Conservation (phyloP, 106 monocot genomes). For the Dendrobium huoshanense region DNA sequence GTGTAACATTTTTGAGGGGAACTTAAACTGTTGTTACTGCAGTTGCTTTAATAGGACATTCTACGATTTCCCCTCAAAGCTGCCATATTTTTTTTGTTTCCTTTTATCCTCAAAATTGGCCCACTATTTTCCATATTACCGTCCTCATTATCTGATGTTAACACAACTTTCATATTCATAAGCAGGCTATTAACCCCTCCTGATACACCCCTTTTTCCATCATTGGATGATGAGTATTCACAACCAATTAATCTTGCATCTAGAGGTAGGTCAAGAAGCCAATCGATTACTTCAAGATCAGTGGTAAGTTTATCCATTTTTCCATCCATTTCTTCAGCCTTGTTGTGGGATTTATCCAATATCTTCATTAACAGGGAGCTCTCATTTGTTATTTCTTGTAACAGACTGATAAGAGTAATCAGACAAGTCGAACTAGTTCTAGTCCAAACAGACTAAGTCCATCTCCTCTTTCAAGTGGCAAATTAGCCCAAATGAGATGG, state of each 20-base stretch:
- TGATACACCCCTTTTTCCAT: constrained; percentile 91
- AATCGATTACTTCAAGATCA: constrained; percentile 46
- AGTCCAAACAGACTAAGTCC: constrained; percentile 70
- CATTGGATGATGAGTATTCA: constrained; percentile 77
- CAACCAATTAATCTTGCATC: constrained; percentile 23
- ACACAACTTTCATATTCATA: background rate
- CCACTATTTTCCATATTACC: background rate
- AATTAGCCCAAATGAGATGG: constrained; percentile 31
- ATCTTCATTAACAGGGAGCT: background rate
- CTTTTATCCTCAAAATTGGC: background rate
- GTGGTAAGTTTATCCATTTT: constrained; percentile 30
- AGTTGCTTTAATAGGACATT: background rate
- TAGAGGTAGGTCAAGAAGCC: constrained; percentile 65
- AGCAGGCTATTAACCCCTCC: constrained; percentile 97
- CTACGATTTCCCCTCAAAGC: background rate
- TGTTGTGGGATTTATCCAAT: background rate
- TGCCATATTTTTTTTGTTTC: background rate
- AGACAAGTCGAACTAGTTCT: constrained; percentile 57
- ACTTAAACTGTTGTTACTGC: background rate
- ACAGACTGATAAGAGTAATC: constrained; percentile 47
- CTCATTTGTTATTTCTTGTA: constrained; percentile 4
- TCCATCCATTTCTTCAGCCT: background rate
- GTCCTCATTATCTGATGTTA: background rate
- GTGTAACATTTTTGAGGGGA: background rate
- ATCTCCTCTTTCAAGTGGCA: constrained; percentile 58